A percentile compares a stretch with the other conserved stretches of the same genome.
These are phyloP conservation scores for Colletotrichum plurivorum DNA, from an alignment of 2,329 filamentous ascomycete species.

Conservation along the genomic window DNA sequence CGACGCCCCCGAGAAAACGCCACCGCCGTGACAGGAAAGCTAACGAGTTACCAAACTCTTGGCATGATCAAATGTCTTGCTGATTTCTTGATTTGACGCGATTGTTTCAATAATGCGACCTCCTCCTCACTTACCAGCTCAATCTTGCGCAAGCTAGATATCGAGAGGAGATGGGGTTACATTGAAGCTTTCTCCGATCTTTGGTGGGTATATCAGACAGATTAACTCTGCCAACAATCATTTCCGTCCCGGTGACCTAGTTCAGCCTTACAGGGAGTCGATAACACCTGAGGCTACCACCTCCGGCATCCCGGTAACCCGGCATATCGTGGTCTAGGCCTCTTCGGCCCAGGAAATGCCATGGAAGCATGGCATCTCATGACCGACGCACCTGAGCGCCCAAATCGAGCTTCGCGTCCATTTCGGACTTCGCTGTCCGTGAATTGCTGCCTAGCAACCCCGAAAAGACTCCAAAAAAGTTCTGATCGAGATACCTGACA, in stretches of 20 bases:
- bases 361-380: neutral
- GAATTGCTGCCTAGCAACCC: neutral
- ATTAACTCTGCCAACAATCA: neutral
- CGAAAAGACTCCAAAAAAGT: neutral
- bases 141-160: no score
- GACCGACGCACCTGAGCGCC: neutral
- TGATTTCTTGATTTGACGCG: no score
- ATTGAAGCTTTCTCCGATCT: neutral
- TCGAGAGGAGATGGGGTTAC: no score
- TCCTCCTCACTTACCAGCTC: no score
- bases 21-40: no score
- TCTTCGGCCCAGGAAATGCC: no score
- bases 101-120: no score
- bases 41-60: no score
- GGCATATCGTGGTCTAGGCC: neutral
- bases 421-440: neutral
- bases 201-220: neutral
- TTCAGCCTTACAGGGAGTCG: neutral
- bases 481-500: neutral
- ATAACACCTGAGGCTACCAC: neutral
- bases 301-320: neutral
- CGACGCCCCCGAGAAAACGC: no score
- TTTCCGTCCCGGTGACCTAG: neutral
- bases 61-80: no score
- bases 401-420: neutral